phyloP scores from a whole-genome alignment of 352 stramenopile genomes.

The Elongisporangium prolatum region DNA sequence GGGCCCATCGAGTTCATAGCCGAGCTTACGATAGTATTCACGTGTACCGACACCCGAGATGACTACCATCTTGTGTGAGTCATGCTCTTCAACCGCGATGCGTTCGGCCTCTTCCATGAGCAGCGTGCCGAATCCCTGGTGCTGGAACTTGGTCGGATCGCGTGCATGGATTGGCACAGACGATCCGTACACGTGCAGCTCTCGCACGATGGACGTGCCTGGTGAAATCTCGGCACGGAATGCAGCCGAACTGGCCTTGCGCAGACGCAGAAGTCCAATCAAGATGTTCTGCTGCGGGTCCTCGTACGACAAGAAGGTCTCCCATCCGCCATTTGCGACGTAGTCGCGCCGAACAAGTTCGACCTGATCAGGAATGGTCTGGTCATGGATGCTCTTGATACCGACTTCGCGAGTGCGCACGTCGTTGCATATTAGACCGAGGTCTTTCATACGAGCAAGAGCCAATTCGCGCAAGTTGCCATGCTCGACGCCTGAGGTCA shows the following conservation, averaged over 20 bases:
- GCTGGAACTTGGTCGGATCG: slow-evolving; percentile 96
- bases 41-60: slow-evolving; percentile 95
- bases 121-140: slow-evolving; percentile 95
- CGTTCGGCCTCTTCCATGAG: slow-evolving; percentile 97
- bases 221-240: slow-evolving; percentile 81
- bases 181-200: slow-evolving; percentile 97
- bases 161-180: slow-evolving; percentile 92
- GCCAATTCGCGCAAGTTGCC: slow-evolving; percentile 94
- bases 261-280: slow-evolving; percentile 92
- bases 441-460: slow-evolving; percentile 89
- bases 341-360: slow-evolving; percentile 96
- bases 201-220: slow-evolving; percentile 72
- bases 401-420: slow-evolving; percentile 94
- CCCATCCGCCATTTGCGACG: slow-evolving; percentile 94
- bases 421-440: slow-evolving; percentile 91
- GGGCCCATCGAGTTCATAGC: slow-evolving; percentile 94
- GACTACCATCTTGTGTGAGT: slow-evolving; percentile 94
- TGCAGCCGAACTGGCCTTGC: slow-evolving; percentile 78
- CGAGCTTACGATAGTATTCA: slow-evolving; percentile 97
- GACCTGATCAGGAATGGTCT: slow-evolving; percentile 92
- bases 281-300: slow-evolving; percentile 96
- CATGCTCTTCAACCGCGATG: slow-evolving; percentile 93
- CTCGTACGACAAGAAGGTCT: slow-evolving; percentile 97
- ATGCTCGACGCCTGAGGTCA: slow-evolving; percentile 95
- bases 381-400: slow-evolving; percentile 97